These are phyloP conservation scores for Saccharum spontaneum DNA, from an alignment of 176 grass and related monocot genomes.

Conservation along the genomic window DNA sequence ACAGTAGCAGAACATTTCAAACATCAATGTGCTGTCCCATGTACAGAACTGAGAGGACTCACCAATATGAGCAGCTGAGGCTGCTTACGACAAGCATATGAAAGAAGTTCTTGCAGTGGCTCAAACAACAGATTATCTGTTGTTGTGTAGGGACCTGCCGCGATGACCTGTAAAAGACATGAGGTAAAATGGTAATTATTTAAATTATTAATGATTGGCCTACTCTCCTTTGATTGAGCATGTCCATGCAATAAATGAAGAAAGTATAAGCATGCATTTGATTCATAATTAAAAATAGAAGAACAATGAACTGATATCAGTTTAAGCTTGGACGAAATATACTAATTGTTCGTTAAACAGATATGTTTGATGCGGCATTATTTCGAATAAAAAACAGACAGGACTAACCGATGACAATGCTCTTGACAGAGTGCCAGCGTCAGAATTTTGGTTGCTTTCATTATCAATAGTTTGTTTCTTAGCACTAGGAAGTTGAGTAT, in stretches of 20 bases:
- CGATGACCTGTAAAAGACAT: conserved; percentile 72
- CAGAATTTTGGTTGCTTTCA: conserved; percentile 44
- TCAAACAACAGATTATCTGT: conserved; percentile 93
- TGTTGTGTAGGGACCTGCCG: conserved; percentile 85
- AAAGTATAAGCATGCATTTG: not conserved
- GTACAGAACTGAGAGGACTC: conserved; percentile 26
- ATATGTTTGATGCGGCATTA: conserved; percentile 9
- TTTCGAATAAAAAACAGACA: conserved; percentile 13
- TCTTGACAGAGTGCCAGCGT: conserved; percentile 39
- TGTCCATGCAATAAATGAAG: not conserved
- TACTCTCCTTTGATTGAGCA: not conserved
- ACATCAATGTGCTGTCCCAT: not conserved
- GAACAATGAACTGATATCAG: not conserved
- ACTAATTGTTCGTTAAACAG: not conserved
- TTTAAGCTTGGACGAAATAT: not conserved
- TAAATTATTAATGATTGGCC: not conserved
- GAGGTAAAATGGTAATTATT: conserved; percentile 1
- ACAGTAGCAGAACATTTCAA: conserved; percentile 23
- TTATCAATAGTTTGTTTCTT: conserved; percentile 70
- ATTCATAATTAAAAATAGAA: conserved; percentile 7
- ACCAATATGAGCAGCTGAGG: conserved; percentile 94
- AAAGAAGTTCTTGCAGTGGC: conserved; percentile 87
- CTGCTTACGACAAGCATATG: conserved; percentile 75
- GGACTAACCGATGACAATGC: conserved; percentile 62
- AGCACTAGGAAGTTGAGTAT: conserved; percentile 52